phyloP scores from a whole-genome alignment of 225 moss, liverwort and hornwort species.

The Pleurozium schreberi region DNA sequence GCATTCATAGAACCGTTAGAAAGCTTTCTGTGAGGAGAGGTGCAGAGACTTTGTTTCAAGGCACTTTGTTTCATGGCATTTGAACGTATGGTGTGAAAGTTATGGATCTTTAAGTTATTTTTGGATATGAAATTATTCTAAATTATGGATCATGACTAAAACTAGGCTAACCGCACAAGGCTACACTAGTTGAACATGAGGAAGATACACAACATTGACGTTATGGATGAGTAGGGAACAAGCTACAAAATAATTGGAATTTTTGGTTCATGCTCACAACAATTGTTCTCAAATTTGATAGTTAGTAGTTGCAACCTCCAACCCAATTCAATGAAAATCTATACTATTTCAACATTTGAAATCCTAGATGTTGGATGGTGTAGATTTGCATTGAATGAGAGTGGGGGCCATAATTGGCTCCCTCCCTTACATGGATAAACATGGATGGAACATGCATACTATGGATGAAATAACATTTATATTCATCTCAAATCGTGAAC shows the following conservation, averaged over 20 bases:
- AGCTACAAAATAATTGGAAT: not conserved
- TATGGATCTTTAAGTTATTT: no score
- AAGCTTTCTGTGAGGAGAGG: no score
- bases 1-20: no score
- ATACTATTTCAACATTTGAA: not conserved
- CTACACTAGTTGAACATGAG: no score
- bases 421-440: not conserved
- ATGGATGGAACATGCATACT: not conserved
- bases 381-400: not conserved
- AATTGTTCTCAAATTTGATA: not conserved
- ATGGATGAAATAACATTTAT: not conserved
- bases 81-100: no score
- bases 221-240: not conserved
- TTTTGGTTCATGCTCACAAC: not conserved
- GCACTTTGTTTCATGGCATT: no score
- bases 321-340: not conserved
- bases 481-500: not conserved
- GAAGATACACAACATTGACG: not conserved
- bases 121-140: no score
- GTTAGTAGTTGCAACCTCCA: not conserved
- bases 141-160: no score
- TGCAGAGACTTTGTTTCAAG: no score
- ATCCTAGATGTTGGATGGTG: fast-evolving
- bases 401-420: not conserved
- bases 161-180: no score